These are phyloP conservation scores for Colletotrichum salicis DNA, from an alignment of 2,329 filamentous ascomycete species.

Conservation along the genomic window DNA sequence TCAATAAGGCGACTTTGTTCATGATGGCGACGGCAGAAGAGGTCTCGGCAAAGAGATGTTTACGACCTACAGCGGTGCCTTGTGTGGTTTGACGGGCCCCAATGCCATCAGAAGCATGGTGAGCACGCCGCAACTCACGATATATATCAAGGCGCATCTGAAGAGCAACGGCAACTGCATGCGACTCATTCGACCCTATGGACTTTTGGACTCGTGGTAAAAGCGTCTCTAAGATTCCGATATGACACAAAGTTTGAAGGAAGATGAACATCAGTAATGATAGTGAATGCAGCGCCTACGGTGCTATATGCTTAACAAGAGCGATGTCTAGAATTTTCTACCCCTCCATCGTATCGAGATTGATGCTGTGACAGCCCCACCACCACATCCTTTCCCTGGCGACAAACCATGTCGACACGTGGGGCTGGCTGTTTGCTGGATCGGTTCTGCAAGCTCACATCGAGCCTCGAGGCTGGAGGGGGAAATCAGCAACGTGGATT, in stretches of 20 bases:
- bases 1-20: constrained; percentile 52
- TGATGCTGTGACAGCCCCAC: constrained; percentile 12
- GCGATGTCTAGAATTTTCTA: constrained; percentile 32
- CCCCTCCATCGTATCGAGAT: constrained; percentile 16
- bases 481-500: constrained; percentile 15
- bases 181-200: constrained; percentile 2
- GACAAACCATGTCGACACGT: constrained; percentile 34
- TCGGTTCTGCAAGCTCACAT: constrained; percentile 12
- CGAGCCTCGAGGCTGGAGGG: neutral
- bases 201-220: constrained; percentile 8
- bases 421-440: constrained; percentile 16
- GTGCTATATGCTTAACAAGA: constrained; percentile 13
- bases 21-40: constrained; percentile 40
- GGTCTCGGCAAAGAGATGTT: constrained; percentile 28
- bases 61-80: constrained; percentile 26
- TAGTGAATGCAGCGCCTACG: neutral
- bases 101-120: neutral
- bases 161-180: constrained; percentile 10
- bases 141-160: constrained; percentile 31
- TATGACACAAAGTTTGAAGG: neutral
- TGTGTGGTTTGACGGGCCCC: neutral
- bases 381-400: neutral
- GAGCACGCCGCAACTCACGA: constrained; percentile 8
- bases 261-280: neutral
- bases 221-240: neutral